phyloP scores from a whole-genome alignment of 768 basidiomycete species.

The Cystofilobasidium bisporidii region DNA sequence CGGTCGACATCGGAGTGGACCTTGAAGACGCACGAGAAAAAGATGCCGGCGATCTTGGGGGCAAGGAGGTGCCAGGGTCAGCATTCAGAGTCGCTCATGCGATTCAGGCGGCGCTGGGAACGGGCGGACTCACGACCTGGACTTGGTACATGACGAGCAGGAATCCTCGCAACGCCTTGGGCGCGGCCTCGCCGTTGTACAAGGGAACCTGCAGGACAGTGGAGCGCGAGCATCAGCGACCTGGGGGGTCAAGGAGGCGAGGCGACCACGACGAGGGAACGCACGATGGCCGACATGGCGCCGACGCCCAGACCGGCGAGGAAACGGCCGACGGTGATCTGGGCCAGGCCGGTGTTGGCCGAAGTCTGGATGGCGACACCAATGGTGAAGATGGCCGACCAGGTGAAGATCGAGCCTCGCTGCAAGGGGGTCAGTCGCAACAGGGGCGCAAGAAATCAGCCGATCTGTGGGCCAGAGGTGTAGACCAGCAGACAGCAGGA shows the following conservation, averaged over 20 bases:
- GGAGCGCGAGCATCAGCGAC: no score
- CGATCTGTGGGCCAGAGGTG: no score
- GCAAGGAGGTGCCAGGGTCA: slow-evolving; percentile 44
- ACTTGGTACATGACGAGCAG: slow-evolving; percentile 65
- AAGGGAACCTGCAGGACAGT: slow-evolving; percentile 36
- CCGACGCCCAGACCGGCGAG: slow-evolving; percentile 42
- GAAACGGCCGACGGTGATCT: slow-evolving; percentile 52
- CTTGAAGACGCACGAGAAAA: slow-evolving; percentile 56
- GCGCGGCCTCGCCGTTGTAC: slow-evolving; percentile 70
- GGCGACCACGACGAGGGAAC: no score
- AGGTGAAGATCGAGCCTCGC: slow-evolving; percentile 62
- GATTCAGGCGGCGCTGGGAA: no score
- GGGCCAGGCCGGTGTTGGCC: slow-evolving; percentile 52
- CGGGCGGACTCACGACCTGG: slow-evolving; percentile 42
- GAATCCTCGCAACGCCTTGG: slow-evolving; percentile 62
- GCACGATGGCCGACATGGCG: slow-evolving; percentile 51
- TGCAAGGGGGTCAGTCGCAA: neutral
- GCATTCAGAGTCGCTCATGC: neutral
- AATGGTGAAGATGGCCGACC: slow-evolving; percentile 55
- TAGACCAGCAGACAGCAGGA: neutral
- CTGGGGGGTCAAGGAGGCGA: no score
- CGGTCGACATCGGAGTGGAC: no score
- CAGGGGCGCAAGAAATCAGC: neutral
- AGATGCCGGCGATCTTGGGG: slow-evolving; percentile 53
- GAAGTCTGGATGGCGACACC: slow-evolving; percentile 46